phyloP scores from a whole-genome alignment of 2,329 filamentous ascomycete genomes.

The Aspergillus nomiae region DNA sequence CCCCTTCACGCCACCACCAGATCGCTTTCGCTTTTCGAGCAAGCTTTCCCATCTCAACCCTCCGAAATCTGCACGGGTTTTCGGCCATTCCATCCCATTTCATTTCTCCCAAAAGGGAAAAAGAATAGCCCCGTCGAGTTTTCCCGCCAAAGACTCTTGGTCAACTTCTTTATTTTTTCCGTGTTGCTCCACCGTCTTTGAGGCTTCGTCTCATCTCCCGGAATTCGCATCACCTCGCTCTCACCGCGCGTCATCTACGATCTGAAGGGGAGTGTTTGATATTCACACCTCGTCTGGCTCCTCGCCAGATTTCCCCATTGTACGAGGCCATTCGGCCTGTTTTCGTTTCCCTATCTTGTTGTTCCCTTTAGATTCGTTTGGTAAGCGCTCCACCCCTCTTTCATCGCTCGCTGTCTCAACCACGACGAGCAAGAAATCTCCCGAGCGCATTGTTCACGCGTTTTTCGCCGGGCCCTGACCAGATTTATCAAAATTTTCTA shows the following conservation, averaged over 20 bases:
- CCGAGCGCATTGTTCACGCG: slow-evolving; percentile 23
- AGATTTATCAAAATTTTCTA: slow-evolving; percentile 9
- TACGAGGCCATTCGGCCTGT: slow-evolving; percentile 34
- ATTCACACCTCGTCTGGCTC: slow-evolving; percentile 26
- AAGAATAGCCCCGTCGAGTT: neutral
- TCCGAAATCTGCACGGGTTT: neutral
- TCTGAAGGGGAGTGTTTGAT: slow-evolving; percentile 23
- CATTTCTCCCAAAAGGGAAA: neutral
- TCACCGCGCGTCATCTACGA: slow-evolving; percentile 20
- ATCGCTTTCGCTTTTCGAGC: neutral
- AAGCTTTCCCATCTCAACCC: neutral
- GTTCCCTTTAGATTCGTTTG: slow-evolving; percentile 29
- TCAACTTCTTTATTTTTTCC: neutral
- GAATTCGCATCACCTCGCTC: slow-evolving; percentile 23
- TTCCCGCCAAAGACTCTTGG: neutral
- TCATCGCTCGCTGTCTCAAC: slow-evolving; percentile 11
- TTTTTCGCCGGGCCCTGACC: slow-evolving; percentile 6
- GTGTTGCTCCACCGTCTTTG: neutral
- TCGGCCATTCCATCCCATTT: neutral
- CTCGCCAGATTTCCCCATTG: slow-evolving; percentile 26
- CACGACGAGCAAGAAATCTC: slow-evolving; percentile 15
- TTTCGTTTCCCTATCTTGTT: slow-evolving; percentile 25
- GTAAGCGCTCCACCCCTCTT: slow-evolving; percentile 27
- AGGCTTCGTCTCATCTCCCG: slow-evolving; percentile 6
- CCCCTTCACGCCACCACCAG: slow-evolving; percentile 12